phyloP scores from a whole-genome alignment of 176 grass and related monocot genomes.

The Dactylis glomerata region DNA sequence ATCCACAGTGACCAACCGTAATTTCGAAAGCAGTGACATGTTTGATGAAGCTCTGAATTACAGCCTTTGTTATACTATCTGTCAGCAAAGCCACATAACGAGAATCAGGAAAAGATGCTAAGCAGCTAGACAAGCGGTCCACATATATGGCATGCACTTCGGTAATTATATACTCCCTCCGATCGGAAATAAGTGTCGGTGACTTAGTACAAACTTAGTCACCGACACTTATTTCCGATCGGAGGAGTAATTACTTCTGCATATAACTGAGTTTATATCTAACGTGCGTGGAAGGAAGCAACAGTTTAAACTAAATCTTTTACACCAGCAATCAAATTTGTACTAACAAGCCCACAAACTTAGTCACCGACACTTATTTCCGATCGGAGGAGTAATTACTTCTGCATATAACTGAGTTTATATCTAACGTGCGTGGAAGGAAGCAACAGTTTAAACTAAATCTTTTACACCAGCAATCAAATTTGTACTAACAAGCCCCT shows the following conservation, averaged over 20 bases:
- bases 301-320: neutral
- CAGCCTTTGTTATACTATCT: conserved; percentile 7
- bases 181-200: too few species aligned
- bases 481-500: neutral
- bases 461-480: neutral
- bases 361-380: too few species aligned
- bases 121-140: neutral
- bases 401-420: neutral
- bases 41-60: neutral
- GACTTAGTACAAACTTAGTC: too few species aligned
- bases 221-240: too few species aligned
- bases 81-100: neutral
- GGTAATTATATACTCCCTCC: neutral
- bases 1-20: conserved; percentile 82
- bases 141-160: neutral
- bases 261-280: neutral
- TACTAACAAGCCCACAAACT: neutral
- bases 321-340: neutral
- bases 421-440: conserved; percentile 5
- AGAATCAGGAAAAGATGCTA: neutral
- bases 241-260: neutral
- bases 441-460: neutral
- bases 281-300: neutral
- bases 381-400: too few species aligned
- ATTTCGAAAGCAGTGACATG: conserved; percentile 80